These are phyloP conservation scores for Grigorovia transvaalensis DNA, from an alignment of 805 yeast genomes.

Conservation along the genomic window DNA sequence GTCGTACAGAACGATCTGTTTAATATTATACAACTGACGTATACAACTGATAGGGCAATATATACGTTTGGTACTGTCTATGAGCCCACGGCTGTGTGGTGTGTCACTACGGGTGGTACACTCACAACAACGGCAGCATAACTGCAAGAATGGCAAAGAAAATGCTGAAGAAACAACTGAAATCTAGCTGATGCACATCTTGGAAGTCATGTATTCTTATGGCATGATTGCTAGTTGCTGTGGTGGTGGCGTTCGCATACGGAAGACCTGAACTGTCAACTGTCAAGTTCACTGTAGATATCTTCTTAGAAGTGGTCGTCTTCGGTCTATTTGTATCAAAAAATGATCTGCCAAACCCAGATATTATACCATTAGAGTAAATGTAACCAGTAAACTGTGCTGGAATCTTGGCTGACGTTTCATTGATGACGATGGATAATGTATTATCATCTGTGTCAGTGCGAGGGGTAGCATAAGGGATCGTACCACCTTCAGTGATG, in stretches of 20 bases:
- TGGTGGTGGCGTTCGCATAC: background rate
- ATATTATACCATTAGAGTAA: constrained; percentile 25
- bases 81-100: background rate
- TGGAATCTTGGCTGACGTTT: constrained; percentile 14
- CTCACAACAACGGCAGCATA: background rate
- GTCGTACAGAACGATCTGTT: background rate
- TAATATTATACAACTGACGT: background rate
- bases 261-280: background rate
- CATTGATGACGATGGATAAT: constrained; percentile 1
- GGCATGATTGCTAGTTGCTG: background rate
- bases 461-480: constrained; percentile 40
- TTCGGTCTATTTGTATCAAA: constrained; percentile 21
- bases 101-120: background rate
- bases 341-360: constrained; percentile 23
- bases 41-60: background rate
- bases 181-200: background rate
- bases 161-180: background rate
- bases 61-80: background rate
- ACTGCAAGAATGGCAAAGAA: background rate
- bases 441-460: constrained; percentile 14
- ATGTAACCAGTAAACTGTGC: constrained; percentile 24
- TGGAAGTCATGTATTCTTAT: background rate
- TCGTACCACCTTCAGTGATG: constrained; percentile 33
- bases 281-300: constrained; percentile 2
- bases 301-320: constrained; percentile 3